phyloP scores from a whole-genome alignment of 139 green algal genomes.

The Tetradesmus obliquus region DNA sequence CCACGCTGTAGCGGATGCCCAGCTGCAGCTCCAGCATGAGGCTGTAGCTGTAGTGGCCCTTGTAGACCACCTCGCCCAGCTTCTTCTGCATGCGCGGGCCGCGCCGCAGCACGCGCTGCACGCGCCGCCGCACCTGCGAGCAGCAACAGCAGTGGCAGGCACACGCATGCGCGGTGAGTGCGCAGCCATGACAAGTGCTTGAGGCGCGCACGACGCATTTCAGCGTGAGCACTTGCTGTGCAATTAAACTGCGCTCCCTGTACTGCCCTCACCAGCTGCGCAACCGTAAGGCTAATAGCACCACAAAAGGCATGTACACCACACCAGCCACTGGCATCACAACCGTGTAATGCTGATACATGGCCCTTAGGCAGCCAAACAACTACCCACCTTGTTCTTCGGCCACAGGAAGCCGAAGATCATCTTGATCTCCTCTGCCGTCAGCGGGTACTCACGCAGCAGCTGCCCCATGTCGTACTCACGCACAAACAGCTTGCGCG shows the following conservation, averaged over 20 bases:
- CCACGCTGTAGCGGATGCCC: conserved; percentile 88
- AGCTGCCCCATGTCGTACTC: conserved; percentile 61
- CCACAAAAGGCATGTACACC: too few species aligned
- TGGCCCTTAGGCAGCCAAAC: neutral
- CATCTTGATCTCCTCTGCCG: conserved; percentile 56
- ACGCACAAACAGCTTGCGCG: conserved; percentile 42
- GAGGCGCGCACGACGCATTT: neutral
- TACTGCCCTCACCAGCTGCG: too few species aligned
- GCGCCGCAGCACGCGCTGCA: conserved; percentile 35
- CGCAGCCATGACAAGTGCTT: neutral
- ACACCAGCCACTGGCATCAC: neutral
- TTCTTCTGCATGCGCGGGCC: conserved; percentile 62
- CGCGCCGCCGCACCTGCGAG: conserved; percentile 25
- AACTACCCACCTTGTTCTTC: conserved; percentile 37
- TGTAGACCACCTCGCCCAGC: conserved; percentile 69
- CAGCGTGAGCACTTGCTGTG: neutral
- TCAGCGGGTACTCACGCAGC: conserved; percentile 59
- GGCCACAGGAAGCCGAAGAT: conserved; percentile 50
- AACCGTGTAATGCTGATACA: neutral
- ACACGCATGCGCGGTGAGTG: neutral
- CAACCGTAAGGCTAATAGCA: too few species aligned
- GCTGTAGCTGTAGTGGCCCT: conserved; percentile 89
- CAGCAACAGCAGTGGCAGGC: neutral
- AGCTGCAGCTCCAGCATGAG: conserved; percentile 95
- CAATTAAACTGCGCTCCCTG: neutral